Evolutionary conservation across 2,329 filamentous ascomycete species (phyloP).

Genomic region (Hypoxylon sp.): DNA sequence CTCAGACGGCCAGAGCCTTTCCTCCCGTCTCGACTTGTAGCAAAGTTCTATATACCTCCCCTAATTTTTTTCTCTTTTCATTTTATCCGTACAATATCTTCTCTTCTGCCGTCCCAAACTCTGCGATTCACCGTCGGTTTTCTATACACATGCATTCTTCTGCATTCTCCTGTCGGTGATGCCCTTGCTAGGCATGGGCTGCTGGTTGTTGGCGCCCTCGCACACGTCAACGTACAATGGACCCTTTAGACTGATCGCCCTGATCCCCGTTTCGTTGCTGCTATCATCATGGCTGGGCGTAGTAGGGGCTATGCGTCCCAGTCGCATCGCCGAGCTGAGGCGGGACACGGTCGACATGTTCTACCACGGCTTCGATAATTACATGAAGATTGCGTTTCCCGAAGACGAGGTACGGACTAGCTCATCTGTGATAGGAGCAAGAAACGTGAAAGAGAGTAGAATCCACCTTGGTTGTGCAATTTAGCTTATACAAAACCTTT

Average conservation of each 20-base stretch:
- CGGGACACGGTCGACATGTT: slow-evolving; percentile 79
- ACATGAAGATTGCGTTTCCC: slow-evolving; percentile 92
- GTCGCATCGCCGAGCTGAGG: slow-evolving; percentile 62
- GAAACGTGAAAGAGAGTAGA: background rate
- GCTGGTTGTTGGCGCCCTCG: slow-evolving; percentile 42
- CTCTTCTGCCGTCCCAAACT: background rate
- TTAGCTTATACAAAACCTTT: slow-evolving; percentile 35
- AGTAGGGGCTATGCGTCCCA: slow-evolving; percentile 61
- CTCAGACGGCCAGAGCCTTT: slow-evolving; percentile 5
- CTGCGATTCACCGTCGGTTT: slow-evolving; percentile 9
- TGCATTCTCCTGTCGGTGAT: slow-evolving; percentile 49
- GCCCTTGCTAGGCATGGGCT: slow-evolving; percentile 50
- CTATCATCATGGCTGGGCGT: slow-evolving; percentile 54
- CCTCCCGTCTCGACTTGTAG: background rate
- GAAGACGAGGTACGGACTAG: slow-evolving; percentile 76
- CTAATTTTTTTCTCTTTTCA: background rate
- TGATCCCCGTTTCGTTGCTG: slow-evolving; percentile 45
- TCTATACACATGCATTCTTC: slow-evolving; percentile 47
- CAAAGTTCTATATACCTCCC: background rate
- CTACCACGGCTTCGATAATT: slow-evolving; percentile 96
- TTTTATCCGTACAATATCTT: background rate
- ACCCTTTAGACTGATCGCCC: slow-evolving; percentile 36
- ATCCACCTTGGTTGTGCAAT: slow-evolving; percentile 25
- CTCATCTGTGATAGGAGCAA: background rate
- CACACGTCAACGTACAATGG: slow-evolving; percentile 30